Evolutionary conservation across 306 rosid genomes (phyloP).

Genomic region (Vigna mungo): DNA sequence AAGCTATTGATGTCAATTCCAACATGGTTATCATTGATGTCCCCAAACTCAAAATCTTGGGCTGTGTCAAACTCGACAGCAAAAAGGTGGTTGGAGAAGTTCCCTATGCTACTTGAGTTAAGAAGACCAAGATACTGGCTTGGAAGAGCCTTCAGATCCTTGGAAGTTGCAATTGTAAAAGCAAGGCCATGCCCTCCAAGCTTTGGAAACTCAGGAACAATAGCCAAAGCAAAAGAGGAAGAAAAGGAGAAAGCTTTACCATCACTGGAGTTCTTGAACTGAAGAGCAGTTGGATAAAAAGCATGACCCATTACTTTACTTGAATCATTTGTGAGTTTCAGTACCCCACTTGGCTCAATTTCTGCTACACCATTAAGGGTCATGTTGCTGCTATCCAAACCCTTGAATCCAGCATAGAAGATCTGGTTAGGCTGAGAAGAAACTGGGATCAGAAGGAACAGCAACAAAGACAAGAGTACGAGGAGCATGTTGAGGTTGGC

Average conservation of each 20-base stretch:
- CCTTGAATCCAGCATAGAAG: conserved; percentile 63
- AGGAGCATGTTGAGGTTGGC: conserved; percentile 43
- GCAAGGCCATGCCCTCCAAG: conserved; percentile 91
- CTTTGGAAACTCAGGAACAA: conserved; percentile 70
- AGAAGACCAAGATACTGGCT: conserved; percentile 83
- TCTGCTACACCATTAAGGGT: conserved; percentile 60
- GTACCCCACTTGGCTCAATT: conserved; percentile 54
- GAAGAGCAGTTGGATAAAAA: conserved; percentile 56
- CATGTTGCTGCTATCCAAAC: conserved; percentile 52
- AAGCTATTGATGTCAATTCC: conserved; percentile 73
- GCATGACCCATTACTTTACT: conserved; percentile 62
- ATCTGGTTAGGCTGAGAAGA: conserved; percentile 51
- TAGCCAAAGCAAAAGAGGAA: conserved; percentile 61
- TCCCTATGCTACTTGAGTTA: conserved; percentile 54
- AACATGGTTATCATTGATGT: conserved; percentile 72
- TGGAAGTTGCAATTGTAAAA: conserved; percentile 63
- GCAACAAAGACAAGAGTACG: conserved; percentile 30
- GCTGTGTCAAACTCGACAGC: conserved; percentile 87
- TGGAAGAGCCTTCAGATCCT: conserved; percentile 59
- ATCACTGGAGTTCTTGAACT: conserved; percentile 55
- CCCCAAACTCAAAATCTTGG: conserved; percentile 74
- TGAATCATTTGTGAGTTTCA: conserved; percentile 69
- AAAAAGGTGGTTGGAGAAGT: conserved; percentile 67
- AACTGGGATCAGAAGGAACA: conserved; percentile 46
- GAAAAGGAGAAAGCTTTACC: conserved; percentile 75